phyloP scores from a whole-genome alignment of 345 rosid genomes.

The Boechera stricta region DNA sequence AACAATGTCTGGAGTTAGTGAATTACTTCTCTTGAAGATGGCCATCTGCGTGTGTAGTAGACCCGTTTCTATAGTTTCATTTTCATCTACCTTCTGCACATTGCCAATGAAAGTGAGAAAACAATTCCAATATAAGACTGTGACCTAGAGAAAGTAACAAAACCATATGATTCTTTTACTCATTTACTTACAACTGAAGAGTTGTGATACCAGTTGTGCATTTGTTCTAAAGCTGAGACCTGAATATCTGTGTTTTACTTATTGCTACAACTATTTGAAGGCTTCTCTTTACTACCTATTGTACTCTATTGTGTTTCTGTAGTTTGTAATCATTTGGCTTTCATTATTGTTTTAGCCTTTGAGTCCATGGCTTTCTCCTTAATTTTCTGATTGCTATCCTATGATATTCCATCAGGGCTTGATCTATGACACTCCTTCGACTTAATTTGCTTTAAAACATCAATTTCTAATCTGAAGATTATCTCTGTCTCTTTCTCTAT shows the following conservation, averaged over 20 bases:
- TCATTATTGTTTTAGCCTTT: background rate
- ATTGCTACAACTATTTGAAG: background rate
- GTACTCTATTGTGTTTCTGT: background rate
- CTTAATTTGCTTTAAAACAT: background rate
- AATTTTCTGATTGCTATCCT: background rate
- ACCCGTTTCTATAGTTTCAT: background rate
- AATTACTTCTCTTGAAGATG: background rate
- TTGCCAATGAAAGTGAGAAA: background rate
- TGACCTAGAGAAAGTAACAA: background rate
- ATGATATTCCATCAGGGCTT: constrained; percentile 13
- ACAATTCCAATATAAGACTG: background rate
- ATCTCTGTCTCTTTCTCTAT: background rate
- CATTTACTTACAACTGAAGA: background rate
- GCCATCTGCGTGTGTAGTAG: background rate
- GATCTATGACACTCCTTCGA: background rate
- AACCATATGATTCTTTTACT: background rate
- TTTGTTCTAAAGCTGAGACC: background rate
- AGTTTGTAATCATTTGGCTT: constrained; percentile 8
- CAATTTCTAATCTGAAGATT: background rate
- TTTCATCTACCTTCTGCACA: background rate
- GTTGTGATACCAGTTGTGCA: constrained; percentile 6
- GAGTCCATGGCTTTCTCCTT: background rate
- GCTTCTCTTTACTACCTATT: background rate
- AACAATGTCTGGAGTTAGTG: background rate
- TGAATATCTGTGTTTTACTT: constrained; percentile 5